Conservation (phyloP, 768 basidiomycete genomes). For the Leccinum truebloodii region DNA sequence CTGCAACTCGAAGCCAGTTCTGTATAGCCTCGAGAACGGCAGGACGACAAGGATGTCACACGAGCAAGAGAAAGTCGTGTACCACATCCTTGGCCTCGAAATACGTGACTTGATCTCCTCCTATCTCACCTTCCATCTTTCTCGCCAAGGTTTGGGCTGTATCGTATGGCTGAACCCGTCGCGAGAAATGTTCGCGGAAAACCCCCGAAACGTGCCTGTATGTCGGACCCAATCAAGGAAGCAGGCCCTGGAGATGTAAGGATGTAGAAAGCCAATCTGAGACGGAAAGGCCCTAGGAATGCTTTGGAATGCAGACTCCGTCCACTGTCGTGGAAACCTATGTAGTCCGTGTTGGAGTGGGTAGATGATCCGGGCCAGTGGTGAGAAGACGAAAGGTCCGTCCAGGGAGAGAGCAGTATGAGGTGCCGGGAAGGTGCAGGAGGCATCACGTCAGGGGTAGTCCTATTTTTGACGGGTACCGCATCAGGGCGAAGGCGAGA, state of each 20-base stretch:
- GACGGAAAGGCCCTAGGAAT: constrained; percentile 50
- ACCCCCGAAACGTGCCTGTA: constrained; percentile 46
- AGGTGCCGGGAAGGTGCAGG: constrained; percentile 49
- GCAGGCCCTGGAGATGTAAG: constrained; percentile 58
- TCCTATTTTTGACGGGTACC: constrained; percentile 54
- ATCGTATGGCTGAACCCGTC: constrained; percentile 58
- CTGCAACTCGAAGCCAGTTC: constrained; percentile 38
- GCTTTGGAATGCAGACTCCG: constrained; percentile 39
- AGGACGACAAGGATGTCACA: constrained; percentile 53
- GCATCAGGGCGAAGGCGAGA: constrained; percentile 61
- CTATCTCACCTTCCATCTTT: constrained; percentile 54
- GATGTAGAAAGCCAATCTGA: constrained; percentile 44
- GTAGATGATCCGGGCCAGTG: constrained; percentile 40
- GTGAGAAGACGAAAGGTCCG: constrained; percentile 46
- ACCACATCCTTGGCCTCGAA: constrained; percentile 51
- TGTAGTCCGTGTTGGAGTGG: constrained; percentile 33
- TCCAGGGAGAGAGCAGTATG: constrained; percentile 57
- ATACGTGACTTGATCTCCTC: constrained; percentile 43
- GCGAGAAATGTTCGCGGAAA: constrained; percentile 65
- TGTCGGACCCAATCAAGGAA: constrained; percentile 38
- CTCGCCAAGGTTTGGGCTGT: constrained; percentile 45
- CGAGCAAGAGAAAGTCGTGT: constrained; percentile 55
- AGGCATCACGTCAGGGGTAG: constrained; percentile 28
- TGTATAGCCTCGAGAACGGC: constrained; percentile 49
- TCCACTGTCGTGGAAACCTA: constrained; percentile 8